Conservation (phyloP, 192 early-diverging fungal species). For the Rhizoclosmatium sp. region DNA sequence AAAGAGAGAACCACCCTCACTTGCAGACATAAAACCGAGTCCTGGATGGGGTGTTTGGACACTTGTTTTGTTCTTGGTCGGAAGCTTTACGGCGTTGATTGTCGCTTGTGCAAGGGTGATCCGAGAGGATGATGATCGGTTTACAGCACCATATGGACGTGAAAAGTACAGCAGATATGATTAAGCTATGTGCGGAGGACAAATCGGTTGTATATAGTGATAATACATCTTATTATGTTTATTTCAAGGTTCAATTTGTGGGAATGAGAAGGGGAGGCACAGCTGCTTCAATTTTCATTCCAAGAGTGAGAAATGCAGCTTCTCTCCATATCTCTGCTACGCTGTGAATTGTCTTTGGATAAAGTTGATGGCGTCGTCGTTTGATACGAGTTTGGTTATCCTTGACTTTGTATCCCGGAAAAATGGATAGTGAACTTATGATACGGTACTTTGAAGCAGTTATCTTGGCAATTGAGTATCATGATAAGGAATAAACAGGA, state of each 20-base stretch:
- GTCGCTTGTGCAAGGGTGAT: no score
- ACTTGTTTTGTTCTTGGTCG: constrained; percentile 24
- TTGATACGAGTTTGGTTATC: constrained; percentile 55
- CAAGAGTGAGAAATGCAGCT: constrained; percentile 50
- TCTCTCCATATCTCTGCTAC: constrained; percentile 25
- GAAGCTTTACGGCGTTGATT: constrained; percentile 16
- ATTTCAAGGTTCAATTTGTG: constrained; percentile 50
- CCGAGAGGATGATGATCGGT: no score
- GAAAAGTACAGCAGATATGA: no score
- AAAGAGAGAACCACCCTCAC: background rate
- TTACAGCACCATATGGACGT: no score
- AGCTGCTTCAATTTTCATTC: constrained; percentile 51
- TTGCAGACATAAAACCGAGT: background rate
- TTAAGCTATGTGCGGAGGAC: background rate
- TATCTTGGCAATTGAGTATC: no score
- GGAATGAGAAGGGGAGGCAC: constrained; percentile 53
- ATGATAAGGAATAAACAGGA: no score
- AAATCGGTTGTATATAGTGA: constrained; percentile 38
- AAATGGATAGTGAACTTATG: background rate
- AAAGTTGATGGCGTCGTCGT: constrained; percentile 56
- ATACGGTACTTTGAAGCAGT: no score
- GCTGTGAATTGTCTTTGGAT: constrained; percentile 46
- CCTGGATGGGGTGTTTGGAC: constrained; percentile 40
- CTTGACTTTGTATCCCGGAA: constrained; percentile 52
- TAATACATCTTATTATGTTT: constrained; percentile 51